Base-by-base conservation (phyloP, 352 stramenopile genomes). In the Phytopythium cucurbitacearum region DNA sequence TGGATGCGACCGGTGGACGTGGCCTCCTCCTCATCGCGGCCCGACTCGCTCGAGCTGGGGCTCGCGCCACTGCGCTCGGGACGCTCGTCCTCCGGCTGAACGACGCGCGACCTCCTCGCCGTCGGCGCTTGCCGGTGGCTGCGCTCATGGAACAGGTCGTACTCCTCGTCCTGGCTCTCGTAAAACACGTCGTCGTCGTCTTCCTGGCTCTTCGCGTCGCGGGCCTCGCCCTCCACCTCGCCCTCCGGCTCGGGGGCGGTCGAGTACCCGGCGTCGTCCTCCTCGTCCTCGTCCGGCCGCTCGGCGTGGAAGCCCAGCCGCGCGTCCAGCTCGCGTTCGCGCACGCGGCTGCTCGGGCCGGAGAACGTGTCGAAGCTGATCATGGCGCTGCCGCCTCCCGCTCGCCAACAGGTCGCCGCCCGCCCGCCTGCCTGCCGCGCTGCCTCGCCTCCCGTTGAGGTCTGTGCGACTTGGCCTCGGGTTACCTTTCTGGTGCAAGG, bases 311-410 rank as follows among this genome's bases (percentile, higher is more conserved):
- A 49, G 43, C 59, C 40, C n/a, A 67, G 59, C 36, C 51, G 52
- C 0, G 60, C 35, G 57, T 72, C 62, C 47, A 69, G 61, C 35
- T 71, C 62, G 32, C 68, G 62, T 62, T 83, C 68, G 40, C 65
- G 68, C 47, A 71, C 49, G 49, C 54, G 50, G 43, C 47, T 53
- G 37, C 65, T 63, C 37, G 62, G 57, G 6, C 65, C 75, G 15
- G 64, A 73, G 69, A 90, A 90, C 38, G 80, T 88, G 69, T 90
- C 71, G 38, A 87, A 88, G 73, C 80, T 88, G 66, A 90, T 90
- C 76, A 90, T 90, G 37, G 10, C 12, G 41, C 33, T 1, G 35
- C 33, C 16, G 43, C 28, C 43, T 38, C 7, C 28, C 8, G n/a
- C 2, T 3, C 32, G 16, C 5, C 8, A 28, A 15, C 4, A 44